These are phyloP conservation scores for Basipetospora sp. DNA, from an alignment of 2,329 filamentous ascomycete species.

Conservation along the genomic window DNA sequence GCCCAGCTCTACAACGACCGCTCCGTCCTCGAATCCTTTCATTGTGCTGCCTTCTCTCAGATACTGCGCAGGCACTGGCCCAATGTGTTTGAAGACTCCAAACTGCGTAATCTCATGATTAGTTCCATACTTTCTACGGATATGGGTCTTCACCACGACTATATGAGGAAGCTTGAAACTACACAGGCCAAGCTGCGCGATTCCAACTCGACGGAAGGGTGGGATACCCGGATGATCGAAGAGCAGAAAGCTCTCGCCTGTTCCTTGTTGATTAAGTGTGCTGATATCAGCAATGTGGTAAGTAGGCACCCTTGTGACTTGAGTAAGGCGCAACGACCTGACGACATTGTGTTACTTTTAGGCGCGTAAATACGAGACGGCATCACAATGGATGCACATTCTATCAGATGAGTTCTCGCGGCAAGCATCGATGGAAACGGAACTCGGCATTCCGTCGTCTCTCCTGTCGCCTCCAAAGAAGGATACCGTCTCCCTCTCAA, in stretches of 20 bases:
- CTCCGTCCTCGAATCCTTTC: slow-evolving; percentile 91
- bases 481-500: slow-evolving; percentile 67
- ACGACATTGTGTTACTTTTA: no score
- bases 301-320: no score
- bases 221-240: slow-evolving; percentile 61
- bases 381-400: slow-evolving; percentile 78
- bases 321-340: no score
- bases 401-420: slow-evolving; percentile 91
- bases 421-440: slow-evolving; percentile 80
- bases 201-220: slow-evolving; percentile 49
- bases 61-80: slow-evolving; percentile 91
- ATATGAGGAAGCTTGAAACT: slow-evolving; percentile 77
- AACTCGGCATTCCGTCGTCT: slow-evolving; percentile 75
- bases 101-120: slow-evolving; percentile 82
- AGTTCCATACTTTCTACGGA: slow-evolving; percentile 95
- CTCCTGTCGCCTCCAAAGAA: slow-evolving; percentile 74
- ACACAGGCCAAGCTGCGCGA: slow-evolving; percentile 64
- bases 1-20: slow-evolving; percentile 94
- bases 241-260: slow-evolving; percentile 71
- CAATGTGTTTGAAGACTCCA: slow-evolving; percentile 57
- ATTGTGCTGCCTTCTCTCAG: slow-evolving; percentile 92
- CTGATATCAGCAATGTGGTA: slow-evolving; percentile 96
- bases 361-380: slow-evolving; percentile 71
- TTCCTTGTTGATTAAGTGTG: slow-evolving; percentile 88
- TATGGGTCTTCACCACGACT: slow-evolving; percentile 93